Percentiles rank a stretch among this genome's conserved stretches.
phyloP scores from a whole-genome alignment of 2,329 filamentous ascomycete species.

The Phaeomoniella chlamydospora region DNA sequence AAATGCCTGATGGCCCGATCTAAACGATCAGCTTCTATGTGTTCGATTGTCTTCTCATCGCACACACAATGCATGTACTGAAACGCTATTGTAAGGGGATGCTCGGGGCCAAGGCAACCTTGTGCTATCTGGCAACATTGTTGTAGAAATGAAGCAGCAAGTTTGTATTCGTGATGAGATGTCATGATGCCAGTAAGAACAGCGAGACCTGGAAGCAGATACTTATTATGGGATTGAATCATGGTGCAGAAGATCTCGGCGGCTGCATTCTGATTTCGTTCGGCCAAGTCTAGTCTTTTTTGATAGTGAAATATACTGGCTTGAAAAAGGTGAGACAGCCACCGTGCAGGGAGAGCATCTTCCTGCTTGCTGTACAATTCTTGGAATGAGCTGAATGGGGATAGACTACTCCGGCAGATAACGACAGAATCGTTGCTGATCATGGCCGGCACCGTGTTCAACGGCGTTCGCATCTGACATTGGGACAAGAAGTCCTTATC shows the following conservation, averaged over 20 bases:
- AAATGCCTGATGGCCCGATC: background rate
- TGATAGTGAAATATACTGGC: background rate
- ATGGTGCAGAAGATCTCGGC: background rate
- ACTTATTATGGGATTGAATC: background rate
- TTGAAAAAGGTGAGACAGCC: background rate
- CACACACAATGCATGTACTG: background rate
- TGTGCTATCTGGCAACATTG: slow-evolving; percentile 1
- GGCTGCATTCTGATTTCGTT: background rate
- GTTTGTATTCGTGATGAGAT: background rate
- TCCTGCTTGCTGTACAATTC: background rate
- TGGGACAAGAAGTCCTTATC: background rate
- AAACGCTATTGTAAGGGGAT: background rate
- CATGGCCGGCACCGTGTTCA: background rate
- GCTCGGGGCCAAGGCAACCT: background rate
- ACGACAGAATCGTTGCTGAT: background rate
- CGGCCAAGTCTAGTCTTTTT: background rate
- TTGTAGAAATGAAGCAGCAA: background rate
- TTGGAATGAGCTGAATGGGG: background rate
- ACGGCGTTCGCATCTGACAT: background rate
- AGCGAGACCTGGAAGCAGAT: background rate
- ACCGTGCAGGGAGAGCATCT: background rate
- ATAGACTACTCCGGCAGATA: background rate
- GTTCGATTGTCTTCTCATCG: background rate
- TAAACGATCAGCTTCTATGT: background rate
- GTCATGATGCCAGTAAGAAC: background rate